Evolutionary conservation across 768 basidiomycete genomes (phyloP).

Genomic region (Termitomyces heimii): DNA sequence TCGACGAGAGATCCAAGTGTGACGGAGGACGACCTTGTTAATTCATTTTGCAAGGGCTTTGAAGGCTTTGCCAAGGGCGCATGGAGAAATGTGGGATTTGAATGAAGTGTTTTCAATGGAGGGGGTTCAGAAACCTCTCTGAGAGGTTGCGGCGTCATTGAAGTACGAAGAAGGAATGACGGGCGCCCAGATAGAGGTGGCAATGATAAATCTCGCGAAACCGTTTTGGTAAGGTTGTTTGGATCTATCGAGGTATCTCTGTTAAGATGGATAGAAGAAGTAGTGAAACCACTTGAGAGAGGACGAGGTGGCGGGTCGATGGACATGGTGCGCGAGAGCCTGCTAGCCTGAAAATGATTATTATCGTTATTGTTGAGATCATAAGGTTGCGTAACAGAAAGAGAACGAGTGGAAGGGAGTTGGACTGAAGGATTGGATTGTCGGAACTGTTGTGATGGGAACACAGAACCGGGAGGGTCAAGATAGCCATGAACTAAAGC

Average conservation of each 20-base stretch:
- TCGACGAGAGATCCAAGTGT: slow-evolving; percentile 59
- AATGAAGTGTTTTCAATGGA: slow-evolving; percentile 50
- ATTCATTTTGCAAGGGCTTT: slow-evolving; percentile 17
- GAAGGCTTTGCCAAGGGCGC: slow-evolving; percentile 36
- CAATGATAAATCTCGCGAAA: slow-evolving; percentile 37
- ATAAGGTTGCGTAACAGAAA: slow-evolving; percentile 23
- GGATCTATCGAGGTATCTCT: slow-evolving; percentile 35
- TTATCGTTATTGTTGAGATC: slow-evolving; percentile 20
- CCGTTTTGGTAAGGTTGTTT: slow-evolving; percentile 20
- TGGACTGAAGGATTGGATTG: slow-evolving; percentile 16
- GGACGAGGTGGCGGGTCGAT: slow-evolving; percentile 53
- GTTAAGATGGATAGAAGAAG: slow-evolving; percentile 34
- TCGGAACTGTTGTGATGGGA: slow-evolving; percentile 22
- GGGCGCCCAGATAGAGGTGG: slow-evolving; percentile 40
- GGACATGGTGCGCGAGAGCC: slow-evolving; percentile 59
- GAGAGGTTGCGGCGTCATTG: slow-evolving; percentile 60
- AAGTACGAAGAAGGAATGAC: slow-evolving; percentile 59
- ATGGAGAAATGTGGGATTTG: slow-evolving; percentile 67
- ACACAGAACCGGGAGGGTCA: slow-evolving; percentile 47
- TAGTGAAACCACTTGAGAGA: slow-evolving; percentile 32
- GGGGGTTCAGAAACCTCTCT: slow-evolving; percentile 67
- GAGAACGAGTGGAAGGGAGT: slow-evolving; percentile 17
- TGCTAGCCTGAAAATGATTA: slow-evolving; percentile 26
- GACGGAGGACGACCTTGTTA: slow-evolving; percentile 24
- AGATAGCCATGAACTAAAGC: slow-evolving; percentile 33